These are phyloP conservation scores for Bjerkandera adusta DNA, from an alignment of 1,284 basidiomycete genomes.

Conservation along the genomic window DNA sequence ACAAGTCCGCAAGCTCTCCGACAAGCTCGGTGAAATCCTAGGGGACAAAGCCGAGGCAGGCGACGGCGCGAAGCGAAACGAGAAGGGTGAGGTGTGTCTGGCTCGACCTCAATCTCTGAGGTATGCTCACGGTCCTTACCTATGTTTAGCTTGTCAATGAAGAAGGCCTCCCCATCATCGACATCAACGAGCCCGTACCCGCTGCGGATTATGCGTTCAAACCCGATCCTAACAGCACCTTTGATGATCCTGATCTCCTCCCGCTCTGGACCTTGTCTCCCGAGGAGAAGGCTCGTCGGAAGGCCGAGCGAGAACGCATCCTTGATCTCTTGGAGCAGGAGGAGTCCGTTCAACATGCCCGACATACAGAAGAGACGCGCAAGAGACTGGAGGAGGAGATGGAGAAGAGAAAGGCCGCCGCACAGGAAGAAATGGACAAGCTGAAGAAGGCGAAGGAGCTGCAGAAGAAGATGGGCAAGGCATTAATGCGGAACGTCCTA, in stretches of 20 bases:
- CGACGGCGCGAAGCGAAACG: constrained; percentile 40
- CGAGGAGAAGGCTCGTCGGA: constrained; percentile 46
- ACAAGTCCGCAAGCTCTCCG: constrained; percentile 51
- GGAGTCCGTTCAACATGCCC: constrained; percentile 46
- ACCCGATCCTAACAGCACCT: constrained; percentile 16
- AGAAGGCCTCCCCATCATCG: constrained; percentile 75
- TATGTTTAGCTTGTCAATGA: constrained; percentile 75
- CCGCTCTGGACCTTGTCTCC: constrained; percentile 46
- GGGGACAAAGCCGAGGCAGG: constrained; percentile 36
- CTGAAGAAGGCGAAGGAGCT: constrained; percentile 55
- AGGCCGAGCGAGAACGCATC: constrained; percentile 57
- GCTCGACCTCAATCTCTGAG: constrained; percentile 14
- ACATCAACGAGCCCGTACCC: constrained; percentile 63
- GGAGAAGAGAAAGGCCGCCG: constrained; percentile 49
- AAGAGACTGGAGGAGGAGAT: constrained; percentile 44
- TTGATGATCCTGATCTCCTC: constrained; percentile 45
- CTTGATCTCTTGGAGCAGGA: constrained; percentile 71
- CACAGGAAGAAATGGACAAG: constrained; percentile 48
- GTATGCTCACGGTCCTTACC: constrained; percentile 2
- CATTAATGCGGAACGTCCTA: constrained; percentile 49
- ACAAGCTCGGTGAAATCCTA: constrained; percentile 60
- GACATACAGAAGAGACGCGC: constrained; percentile 38
- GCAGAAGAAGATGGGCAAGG: constrained; percentile 76
- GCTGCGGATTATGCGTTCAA: constrained; percentile 19
- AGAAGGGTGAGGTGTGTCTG: constrained; percentile 60